Evolutionary conservation across 129 eudicot genomes (phyloP).

Genomic region (sunflower (Helianthus annuus)): HanXRQr2.0-SUNRISE NC_035441.2:94540899-94541398

Average conservation of each 20-base stretch:
- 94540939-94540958: slow-evolving; percentile 51
- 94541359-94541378: not conserved
- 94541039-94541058: slow-evolving; percentile 59
- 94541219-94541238: slow-evolving; percentile 80
- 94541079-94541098: slow-evolving; percentile 62
- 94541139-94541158: not conserved
- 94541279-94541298: not conserved
- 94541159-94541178: not conserved
- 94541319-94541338: not conserved
- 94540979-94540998: slow-evolving; percentile 50
- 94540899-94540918: slow-evolving; percentile 33
- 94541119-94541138: not conserved
- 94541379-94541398: too few species aligned
- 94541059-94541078: slow-evolving; percentile 59
- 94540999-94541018: slow-evolving; percentile 45
- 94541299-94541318: not conserved
- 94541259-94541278: slow-evolving; percentile 49
- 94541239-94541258: slow-evolving; percentile 77
- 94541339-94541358: not conserved
- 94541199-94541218: slow-evolving; percentile 74
- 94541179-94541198: slow-evolving; percentile 11
- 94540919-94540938: slow-evolving; percentile 48
- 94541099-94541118: slow-evolving; percentile 52
- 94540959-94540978: slow-evolving; percentile 60
- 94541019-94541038: slow-evolving; percentile 54